These are phyloP conservation scores for Fomitiporia mediterranea DNA, from an alignment of 1,284 basidiomycete genomes.

Conservation along the genomic window DNA sequence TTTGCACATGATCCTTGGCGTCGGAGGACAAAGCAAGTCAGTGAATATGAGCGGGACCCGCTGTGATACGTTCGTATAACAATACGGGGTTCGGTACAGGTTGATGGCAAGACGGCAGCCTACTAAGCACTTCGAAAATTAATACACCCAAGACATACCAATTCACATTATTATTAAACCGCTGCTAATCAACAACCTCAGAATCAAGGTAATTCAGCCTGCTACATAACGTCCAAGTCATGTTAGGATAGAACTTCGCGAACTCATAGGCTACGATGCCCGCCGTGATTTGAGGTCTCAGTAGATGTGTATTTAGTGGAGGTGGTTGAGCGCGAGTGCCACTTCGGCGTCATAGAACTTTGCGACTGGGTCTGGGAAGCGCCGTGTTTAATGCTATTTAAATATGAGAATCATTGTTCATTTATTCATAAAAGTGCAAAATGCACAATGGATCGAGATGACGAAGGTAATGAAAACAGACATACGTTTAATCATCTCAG, in stretches of 20 bases:
- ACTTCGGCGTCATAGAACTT: slow-evolving; percentile 99
- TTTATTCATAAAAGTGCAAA: too few relatives aligned
- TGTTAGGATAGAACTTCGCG: slow-evolving; percentile 86
- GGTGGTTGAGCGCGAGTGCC: slow-evolving; percentile 88
- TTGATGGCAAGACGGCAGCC: slow-evolving; percentile 70
- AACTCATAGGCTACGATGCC: slow-evolving; percentile 98
- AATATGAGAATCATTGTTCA: too few relatives aligned
- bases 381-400: slow-evolving; percentile 41
- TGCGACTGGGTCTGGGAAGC: slow-evolving; percentile 97
- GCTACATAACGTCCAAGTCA: slow-evolving; percentile 97
- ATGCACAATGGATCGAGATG: neutral
- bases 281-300: slow-evolving; percentile 93
- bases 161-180: slow-evolving; percentile 76
- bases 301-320: slow-evolving; percentile 91
- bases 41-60: slow-evolving; percentile 68
- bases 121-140: slow-evolving; percentile 95
- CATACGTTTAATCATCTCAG: slow-evolving; percentile 81
- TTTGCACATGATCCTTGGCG: slow-evolving; percentile 88
- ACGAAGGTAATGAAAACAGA: neutral
- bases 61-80: slow-evolving; percentile 78
- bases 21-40: slow-evolving; percentile 87
- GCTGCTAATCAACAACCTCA: slow-evolving; percentile 36
- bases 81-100: slow-evolving; percentile 52
- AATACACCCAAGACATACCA: slow-evolving; percentile 98
- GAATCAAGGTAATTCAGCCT: slow-evolving; percentile 97